Evolutionary conservation across 2,329 filamentous ascomycete genomes (phyloP), one percentile per base, ranked within the genome.

Genomic region (Elsinoe batatas): DNA sequence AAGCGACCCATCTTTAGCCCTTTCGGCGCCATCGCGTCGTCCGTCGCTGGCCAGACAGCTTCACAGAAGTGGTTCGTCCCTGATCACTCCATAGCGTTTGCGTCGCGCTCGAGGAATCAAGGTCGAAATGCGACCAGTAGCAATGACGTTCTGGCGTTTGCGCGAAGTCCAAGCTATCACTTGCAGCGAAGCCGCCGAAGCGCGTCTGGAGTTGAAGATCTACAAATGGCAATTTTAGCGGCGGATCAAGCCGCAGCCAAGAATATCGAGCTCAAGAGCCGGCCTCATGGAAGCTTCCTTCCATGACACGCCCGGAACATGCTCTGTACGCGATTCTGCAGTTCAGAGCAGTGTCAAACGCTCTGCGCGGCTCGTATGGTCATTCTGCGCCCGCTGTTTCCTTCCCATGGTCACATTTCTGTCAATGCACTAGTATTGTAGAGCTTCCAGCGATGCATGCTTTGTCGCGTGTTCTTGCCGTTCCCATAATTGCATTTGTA

Each of bases 1-100:
- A 62, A 68, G 55, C 74, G 74, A 61, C 73, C 74, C 71, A 76
- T 77, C 59, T 61, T 68, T 22, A 18, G 40, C 7, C 57, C 57
- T 18, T 67, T 67, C 49, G 61, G 64, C 22, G 61, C 61, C 22
- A 61, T 56, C 3, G 53, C 36, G 35, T 15, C 6, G 44, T 40
- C n/a, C 3, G 17, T 40, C 37, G 37, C 26, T 30, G 26, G 8
- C 26, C 8, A 5, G 26, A 7, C 26, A 30, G 26, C 26, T 30
- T 30, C 7, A 30, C 26, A 30, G 26, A 30, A 8, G 26, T 30
- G 4, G 8, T 3, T 30, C 26, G 26, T 30, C 4, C 26, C 26
- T 30, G 26, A 30, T 30, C 26, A 30, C 2, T 30, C 26, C 26
- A 30, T 30, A 8, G 26, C 7, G 4, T 8, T 30, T 2, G 26